These are phyloP conservation scores for Prillingera fragicola DNA, from an alignment of 1,284 basidiomycete genomes.

Conservation along the genomic window DNA sequence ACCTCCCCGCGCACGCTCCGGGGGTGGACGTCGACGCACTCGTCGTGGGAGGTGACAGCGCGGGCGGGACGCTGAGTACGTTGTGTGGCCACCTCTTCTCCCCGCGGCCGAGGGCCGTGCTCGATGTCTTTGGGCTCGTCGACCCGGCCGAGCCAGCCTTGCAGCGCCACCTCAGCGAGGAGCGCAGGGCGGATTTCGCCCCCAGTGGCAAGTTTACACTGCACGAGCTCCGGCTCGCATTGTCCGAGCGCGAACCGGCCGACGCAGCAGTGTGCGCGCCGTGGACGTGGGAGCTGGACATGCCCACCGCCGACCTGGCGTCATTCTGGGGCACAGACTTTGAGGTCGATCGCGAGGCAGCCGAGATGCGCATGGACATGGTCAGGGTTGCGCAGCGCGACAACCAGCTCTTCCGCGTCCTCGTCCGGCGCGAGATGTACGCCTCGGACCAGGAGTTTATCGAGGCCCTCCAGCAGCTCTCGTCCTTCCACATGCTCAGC, in stretches of 20 bases:
- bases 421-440: conserved; percentile 12
- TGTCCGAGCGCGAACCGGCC: conserved; percentile 9
- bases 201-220: conserved; percentile 1
- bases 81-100: conserved; percentile 6
- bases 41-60: conserved; percentile 26
- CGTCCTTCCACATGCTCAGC: conserved; percentile 9
- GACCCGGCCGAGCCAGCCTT: conserved; percentile 14
- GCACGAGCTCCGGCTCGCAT: conserved; percentile 1
- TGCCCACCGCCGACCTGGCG: conserved; percentile 8
- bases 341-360: conserved; percentile 9
- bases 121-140: conserved; percentile 19
- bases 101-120: background rate
- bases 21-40: conserved; percentile 17
- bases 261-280: conserved; percentile 11
- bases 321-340: conserved; percentile 16
- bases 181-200: background rate
- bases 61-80: conserved; percentile 20
- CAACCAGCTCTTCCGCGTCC: conserved; percentile 1
- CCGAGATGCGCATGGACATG: conserved; percentile 18
- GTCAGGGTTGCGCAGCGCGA: conserved; percentile 6
- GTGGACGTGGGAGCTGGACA: conserved; percentile 17
- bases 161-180: background rate
- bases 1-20: conserved; percentile 17
- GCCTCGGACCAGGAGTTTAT: conserved; percentile 7
- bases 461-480: conserved; percentile 4